Evolutionary conservation across 352 stramenopile genomes (phyloP).

Genomic region (Pilasporangium apinafurcum): DNA sequence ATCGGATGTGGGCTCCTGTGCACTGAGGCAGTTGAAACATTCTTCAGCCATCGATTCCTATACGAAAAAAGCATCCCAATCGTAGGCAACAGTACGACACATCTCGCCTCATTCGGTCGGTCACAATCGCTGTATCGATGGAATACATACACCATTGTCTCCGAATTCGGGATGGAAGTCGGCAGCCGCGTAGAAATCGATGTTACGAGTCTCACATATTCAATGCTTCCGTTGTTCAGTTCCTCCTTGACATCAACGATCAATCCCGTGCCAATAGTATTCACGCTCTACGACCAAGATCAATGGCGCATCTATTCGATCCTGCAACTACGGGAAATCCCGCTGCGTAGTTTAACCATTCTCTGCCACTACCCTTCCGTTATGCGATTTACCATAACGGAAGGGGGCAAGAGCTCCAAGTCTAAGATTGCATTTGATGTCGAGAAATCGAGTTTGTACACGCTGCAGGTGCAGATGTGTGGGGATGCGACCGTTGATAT

Average conservation of each 20-base stretch:
- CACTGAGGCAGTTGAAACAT: neutral
- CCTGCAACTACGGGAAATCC: slow-evolving; percentile 49
- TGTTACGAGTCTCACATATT: slow-evolving; percentile 22
- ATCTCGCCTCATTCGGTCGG: no score
- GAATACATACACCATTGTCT: slow-evolving; percentile 59
- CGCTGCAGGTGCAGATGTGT: slow-evolving; percentile 54
- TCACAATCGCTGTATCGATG: slow-evolving; percentile 35
- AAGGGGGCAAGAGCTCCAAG: no score
- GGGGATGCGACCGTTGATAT: slow-evolving; percentile 43
- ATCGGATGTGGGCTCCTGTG: no score
- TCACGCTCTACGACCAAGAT: slow-evolving; percentile 51
- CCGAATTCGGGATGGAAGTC: slow-evolving; percentile 50
- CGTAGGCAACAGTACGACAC: no score
- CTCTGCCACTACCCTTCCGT: slow-evolving; percentile 53
- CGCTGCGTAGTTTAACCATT: slow-evolving; percentile 41
- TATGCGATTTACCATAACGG: slow-evolving; percentile 37
- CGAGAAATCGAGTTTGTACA: slow-evolving; percentile 40
- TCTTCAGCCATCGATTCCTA: slow-evolving; percentile 8
- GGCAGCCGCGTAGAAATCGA: slow-evolving; percentile 33
- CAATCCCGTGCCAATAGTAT: slow-evolving; percentile 47
- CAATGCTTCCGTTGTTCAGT: no score
- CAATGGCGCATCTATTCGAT: slow-evolving; percentile 60
- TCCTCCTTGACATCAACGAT: no score
- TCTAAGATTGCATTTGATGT: slow-evolving; percentile 28
- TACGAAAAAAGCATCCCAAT: no score